Conservation (phyloP, 495 filamentous ascomycete genomes). For the Pyronema omphalodes region DNA sequence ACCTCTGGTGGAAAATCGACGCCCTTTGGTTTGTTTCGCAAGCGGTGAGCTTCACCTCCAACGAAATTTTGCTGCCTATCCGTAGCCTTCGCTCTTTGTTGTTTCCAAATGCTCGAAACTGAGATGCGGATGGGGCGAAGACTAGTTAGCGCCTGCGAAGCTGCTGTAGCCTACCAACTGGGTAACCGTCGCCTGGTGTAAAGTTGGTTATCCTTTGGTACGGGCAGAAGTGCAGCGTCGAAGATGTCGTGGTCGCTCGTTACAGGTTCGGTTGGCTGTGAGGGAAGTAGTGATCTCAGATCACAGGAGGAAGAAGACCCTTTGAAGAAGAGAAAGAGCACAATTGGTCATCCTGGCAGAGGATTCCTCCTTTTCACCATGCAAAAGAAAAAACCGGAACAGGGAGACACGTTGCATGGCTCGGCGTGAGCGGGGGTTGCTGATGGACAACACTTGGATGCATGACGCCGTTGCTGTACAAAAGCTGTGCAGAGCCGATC, state of each 20-base stretch:
- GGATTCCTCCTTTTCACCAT: not conserved
- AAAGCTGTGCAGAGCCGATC: not conserved
- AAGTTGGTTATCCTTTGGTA: not conserved
- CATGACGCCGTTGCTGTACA: not conserved
- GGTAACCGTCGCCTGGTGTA: not conserved
- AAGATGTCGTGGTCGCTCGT: conserved; percentile 2
- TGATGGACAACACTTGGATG: not conserved
- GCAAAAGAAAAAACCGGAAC: not conserved
- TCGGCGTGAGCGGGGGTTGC: not conserved
- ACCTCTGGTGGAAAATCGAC: not conserved
- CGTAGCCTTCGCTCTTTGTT: not conserved
- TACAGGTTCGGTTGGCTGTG: conserved; percentile 1
- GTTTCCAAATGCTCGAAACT: not conserved
- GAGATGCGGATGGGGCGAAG: not conserved
- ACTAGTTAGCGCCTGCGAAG: not conserved
- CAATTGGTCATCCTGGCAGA: not conserved
- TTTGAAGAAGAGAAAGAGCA: not conserved
- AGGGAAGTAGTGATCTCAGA: not conserved
- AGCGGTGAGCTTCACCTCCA: not conserved
- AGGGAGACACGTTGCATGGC: not conserved
- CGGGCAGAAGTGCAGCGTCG: not conserved
- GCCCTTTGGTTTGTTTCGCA: not conserved
- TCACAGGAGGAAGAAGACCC: not conserved
- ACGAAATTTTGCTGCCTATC: not conserved
- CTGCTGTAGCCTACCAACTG: not conserved